A percentile compares a stretch with the other conserved stretches of the same genome.
phyloP scores from a whole-genome alignment of 371 early-diverging fungal genomes.

The Syncephalastrum monosporum region DNA sequence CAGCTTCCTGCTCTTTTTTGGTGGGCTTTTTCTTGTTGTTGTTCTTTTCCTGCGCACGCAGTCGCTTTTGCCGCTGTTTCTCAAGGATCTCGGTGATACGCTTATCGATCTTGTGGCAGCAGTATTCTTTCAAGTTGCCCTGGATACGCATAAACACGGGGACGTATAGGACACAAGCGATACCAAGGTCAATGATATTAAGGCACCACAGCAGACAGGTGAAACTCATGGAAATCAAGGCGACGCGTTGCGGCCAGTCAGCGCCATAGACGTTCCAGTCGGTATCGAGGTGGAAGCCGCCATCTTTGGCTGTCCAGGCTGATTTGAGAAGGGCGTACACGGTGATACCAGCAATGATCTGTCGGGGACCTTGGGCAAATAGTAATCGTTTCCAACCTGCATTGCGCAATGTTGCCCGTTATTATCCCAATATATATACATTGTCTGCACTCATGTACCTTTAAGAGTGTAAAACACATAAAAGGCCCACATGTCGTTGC shows the following conservation, averaged over 20 bases:
- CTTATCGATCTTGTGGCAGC: slow-evolving; percentile 90
- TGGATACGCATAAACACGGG: slow-evolving; percentile 78
- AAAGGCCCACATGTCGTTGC: slow-evolving; percentile 75
- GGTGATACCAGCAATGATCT: slow-evolving; percentile 59
- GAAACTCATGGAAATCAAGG: slow-evolving; percentile 55
- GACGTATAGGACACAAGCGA: slow-evolving; percentile 77
- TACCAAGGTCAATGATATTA: slow-evolving; percentile 50
- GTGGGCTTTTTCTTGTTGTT: slow-evolving; percentile 17
- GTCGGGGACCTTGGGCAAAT: slow-evolving; percentile 85
- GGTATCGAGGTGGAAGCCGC: slow-evolving; percentile 23
- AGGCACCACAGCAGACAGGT: slow-evolving; percentile 69
- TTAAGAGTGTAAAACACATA: slow-evolving; percentile 85
- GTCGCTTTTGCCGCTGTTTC: slow-evolving; percentile 33
- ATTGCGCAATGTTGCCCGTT: slow-evolving; percentile 1
- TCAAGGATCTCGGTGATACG: slow-evolving; percentile 45
- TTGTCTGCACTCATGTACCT: slow-evolving; percentile 38
- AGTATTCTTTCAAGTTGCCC: slow-evolving; percentile 91
- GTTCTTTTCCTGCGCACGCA: slow-evolving; percentile 25
- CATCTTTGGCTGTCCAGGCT: slow-evolving; percentile 31
- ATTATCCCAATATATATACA: neutral
- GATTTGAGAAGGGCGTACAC: slow-evolving; percentile 28
- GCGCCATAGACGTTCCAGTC: slow-evolving; percentile 33
- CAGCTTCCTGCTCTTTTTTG: slow-evolving; percentile 1
- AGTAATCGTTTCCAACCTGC: slow-evolving; percentile 83
- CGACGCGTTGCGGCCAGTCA: slow-evolving; percentile 34